These are phyloP conservation scores for Vitis cinerea DNA, from an alignment of 164 flowering plant species.

Conservation along the genomic window DNA sequence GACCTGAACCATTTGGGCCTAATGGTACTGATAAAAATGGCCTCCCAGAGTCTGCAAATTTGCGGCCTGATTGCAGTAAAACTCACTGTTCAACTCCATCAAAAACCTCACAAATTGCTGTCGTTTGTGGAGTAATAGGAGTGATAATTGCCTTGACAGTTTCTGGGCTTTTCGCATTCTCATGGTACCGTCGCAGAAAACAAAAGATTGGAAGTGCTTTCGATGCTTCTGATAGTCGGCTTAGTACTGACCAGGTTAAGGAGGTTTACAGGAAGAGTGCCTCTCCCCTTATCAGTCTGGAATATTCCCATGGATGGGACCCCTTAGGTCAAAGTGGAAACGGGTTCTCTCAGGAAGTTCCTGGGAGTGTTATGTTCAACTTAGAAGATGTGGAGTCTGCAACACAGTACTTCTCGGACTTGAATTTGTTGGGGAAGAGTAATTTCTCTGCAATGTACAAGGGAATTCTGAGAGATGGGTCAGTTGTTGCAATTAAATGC, in stretches of 20 bases:
- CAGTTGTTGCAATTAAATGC: slow-evolving; percentile 75
- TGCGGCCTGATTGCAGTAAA: slow-evolving; percentile 36
- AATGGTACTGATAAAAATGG: slow-evolving; percentile 26
- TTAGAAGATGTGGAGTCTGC: slow-evolving; percentile 90
- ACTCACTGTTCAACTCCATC: slow-evolving; percentile 35
- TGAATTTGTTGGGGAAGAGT: slow-evolving; percentile 77
- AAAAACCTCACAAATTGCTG: slow-evolving; percentile 29
- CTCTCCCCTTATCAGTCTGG: slow-evolving; percentile 80
- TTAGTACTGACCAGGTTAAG: slow-evolving; percentile 66
- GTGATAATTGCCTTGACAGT: slow-evolving; percentile 24
- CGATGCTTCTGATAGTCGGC: slow-evolving; percentile 56
- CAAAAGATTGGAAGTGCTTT: slow-evolving; percentile 77
- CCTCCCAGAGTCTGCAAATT: slow-evolving; percentile 70
- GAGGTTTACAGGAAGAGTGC: slow-evolving; percentile 61
- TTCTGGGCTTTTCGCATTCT: slow-evolving; percentile 44
- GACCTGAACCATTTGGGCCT: slow-evolving; percentile 59
- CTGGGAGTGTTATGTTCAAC: slow-evolving; percentile 63
- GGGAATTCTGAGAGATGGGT: slow-evolving; percentile 82
- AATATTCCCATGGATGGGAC: slow-evolving; percentile 93
- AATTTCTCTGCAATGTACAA: slow-evolving; percentile 66
- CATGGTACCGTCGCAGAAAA: slow-evolving; percentile 69
- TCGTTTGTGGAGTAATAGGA: slow-evolving; percentile 47
- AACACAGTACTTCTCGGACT: slow-evolving; percentile 83
- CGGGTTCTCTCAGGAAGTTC: slow-evolving; percentile 61
- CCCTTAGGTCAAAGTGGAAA: slow-evolving; percentile 49